Percentiles rank a stretch among this genome's conserved stretches.
Evolutionary conservation across 768 basidiomycete genomes (phyloP).

Genomic region (Lactifluus pinguis): DNA sequence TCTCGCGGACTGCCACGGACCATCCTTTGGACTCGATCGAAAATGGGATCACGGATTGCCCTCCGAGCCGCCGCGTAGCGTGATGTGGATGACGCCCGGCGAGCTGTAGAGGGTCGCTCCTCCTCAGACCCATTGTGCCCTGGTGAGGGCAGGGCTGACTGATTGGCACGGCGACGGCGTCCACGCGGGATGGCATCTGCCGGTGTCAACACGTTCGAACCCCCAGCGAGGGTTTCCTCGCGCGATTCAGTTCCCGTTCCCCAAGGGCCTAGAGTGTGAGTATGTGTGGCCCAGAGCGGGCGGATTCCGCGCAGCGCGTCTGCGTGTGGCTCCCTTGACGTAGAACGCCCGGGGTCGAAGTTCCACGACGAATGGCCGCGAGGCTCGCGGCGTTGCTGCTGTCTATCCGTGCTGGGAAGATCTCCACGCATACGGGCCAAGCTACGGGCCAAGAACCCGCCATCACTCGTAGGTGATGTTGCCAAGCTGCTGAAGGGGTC

Average conservation of each 20-base stretch:
- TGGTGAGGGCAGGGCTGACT: constrained; percentile 5
- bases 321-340: constrained; percentile 7
- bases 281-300: constrained; percentile 8
- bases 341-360: constrained; percentile 1
- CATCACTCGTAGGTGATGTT: background rate
- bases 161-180: constrained; percentile 15
- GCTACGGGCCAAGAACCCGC: background rate
- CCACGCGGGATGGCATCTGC: background rate
- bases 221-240: background rate
- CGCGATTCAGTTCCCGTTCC: constrained; percentile 5
- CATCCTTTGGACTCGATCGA: constrained; percentile 11
- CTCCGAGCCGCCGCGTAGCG: constrained; percentile 10
- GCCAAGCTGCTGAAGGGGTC: background rate
- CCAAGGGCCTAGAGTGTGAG: constrained; percentile 3
- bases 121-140: constrained; percentile 14
- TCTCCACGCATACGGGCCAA: constrained; percentile 8
- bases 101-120: constrained; percentile 3
- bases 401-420: background rate
- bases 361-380: background rate
- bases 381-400: constrained; percentile 3
- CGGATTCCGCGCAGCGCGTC: constrained; percentile 11
- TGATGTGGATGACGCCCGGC: constrained; percentile 9
- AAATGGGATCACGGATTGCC: constrained; percentile 6
- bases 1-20: constrained; percentile 12
- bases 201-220: background rate